Evolutionary conservation across 208 protist genomes (phyloP).

Genomic region (Leishmania tropica): DNA sequence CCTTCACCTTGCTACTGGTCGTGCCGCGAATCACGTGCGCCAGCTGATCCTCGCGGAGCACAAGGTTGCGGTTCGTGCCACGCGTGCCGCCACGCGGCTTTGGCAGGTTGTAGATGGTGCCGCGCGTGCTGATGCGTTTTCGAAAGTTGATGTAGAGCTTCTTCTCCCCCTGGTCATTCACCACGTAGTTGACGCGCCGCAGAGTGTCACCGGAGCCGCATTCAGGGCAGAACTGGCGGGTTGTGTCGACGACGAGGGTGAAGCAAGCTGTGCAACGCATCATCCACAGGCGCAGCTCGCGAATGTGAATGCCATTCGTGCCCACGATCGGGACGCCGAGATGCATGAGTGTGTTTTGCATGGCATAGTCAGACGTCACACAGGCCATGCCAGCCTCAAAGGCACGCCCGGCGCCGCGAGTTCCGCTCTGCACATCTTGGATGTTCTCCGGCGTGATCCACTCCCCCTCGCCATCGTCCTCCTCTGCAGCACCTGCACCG

Average conservation of each 20-base stretch:
- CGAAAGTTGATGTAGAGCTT: constrained; percentile 91
- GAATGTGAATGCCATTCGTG: constrained; percentile 86
- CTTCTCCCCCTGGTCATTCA: constrained; percentile 82
- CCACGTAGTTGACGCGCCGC: constrained; percentile 90
- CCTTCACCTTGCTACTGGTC: constrained; percentile 58
- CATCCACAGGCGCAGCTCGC: constrained; percentile 90
- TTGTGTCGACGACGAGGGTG: constrained; percentile 85
- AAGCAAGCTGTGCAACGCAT: constrained; percentile 92
- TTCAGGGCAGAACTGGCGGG: constrained; percentile 89
- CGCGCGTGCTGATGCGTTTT: constrained; percentile 83
- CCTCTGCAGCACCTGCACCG: constrained; percentile 34
- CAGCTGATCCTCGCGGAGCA: constrained; percentile 92
- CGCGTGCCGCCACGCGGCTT: constrained; percentile 83
- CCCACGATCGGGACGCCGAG: constrained; percentile 89
- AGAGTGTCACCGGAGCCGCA: constrained; percentile 92
- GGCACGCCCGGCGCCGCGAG: constrained; percentile 26
- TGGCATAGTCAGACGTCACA: constrained; percentile 95
- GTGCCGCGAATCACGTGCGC: constrained; percentile 77
- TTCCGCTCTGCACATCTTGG: constrained; percentile 32
- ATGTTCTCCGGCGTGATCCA: constrained; percentile 96
- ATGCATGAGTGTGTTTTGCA: constrained; percentile 95
- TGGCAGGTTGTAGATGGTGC: constrained; percentile 88
- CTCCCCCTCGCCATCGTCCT: constrained; percentile 72
- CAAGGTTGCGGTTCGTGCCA: constrained; percentile 87
- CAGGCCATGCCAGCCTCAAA: constrained; percentile 88